Conservation (phyloP, 192 early-diverging fungal species). For the Endogone sp. region DNA sequence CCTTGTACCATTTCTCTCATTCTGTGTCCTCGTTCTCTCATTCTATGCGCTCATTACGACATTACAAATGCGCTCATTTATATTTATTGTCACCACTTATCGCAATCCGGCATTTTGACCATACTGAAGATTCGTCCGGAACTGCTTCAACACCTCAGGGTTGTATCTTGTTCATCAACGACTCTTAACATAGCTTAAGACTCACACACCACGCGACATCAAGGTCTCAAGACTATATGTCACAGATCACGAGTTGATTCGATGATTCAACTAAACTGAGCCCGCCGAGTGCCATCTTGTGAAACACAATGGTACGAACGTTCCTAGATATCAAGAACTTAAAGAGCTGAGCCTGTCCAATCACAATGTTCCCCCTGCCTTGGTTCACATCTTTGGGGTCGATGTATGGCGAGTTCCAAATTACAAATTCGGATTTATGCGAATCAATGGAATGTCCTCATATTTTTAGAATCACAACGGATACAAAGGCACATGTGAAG, state of each 20-base stretch:
- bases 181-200: too few species aligned
- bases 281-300: too few species aligned
- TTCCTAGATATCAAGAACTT: conserved; percentile 26
- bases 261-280: too few species aligned
- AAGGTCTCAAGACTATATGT: too few species aligned
- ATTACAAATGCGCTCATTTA: too few species aligned
- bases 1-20: too few species aligned
- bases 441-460: neutral
- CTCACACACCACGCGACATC: neutral
- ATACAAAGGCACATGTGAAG: neutral
- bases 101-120: conserved; percentile 12
- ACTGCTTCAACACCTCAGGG: conserved; percentile 31
- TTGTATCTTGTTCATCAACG: conserved; percentile 16
- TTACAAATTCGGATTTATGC: too few species aligned
- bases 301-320: conserved; percentile 49
- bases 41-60: too few species aligned
- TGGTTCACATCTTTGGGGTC: neutral
- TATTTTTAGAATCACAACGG: neutral
- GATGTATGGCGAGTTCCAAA: conserved; percentile 41
- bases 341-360: conserved; percentile 26
- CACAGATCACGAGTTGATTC: too few species aligned
- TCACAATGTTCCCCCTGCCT: conserved; percentile 11
- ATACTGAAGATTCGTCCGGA: conserved; percentile 16
- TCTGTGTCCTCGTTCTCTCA: too few species aligned
- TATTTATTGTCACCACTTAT: too few species aligned